These are phyloP conservation scores for Xylaria digitata DNA, from an alignment of 2,329 filamentous ascomycete species.

Conservation along the genomic window DNA sequence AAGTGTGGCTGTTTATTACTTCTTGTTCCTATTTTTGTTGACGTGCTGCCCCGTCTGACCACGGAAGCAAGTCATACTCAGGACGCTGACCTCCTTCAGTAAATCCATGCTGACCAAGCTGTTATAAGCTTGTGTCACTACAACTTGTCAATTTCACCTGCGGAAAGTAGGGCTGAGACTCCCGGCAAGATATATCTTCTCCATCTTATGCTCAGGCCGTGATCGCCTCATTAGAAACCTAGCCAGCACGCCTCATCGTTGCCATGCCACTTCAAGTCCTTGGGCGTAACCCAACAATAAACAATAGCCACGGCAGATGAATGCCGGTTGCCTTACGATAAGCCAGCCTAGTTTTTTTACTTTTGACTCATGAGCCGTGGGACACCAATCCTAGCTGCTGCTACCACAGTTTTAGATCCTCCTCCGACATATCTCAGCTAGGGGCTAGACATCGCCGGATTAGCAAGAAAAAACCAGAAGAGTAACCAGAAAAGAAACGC, in stretches of 20 bases:
- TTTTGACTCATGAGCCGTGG: conserved; percentile 32
- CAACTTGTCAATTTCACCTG: neutral
- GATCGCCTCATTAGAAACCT: neutral
- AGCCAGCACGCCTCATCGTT: conserved; percentile 5
- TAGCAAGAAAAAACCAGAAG: conserved; percentile 21
- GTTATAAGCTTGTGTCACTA: conserved; percentile 36
- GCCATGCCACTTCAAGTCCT: neutral
- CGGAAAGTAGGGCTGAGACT: conserved; percentile 13
- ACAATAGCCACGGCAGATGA: conserved; percentile 2
- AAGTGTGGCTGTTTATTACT: conserved; percentile 9
- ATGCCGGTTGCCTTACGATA: conserved; percentile 6
- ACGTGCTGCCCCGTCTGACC: conserved; percentile 12
- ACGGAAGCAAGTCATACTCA: conserved; percentile 2
- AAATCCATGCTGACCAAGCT: conserved; percentile 39
- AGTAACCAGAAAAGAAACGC: conserved; percentile 10
- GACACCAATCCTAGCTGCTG: conserved; percentile 7
- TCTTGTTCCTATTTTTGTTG: conserved; percentile 2
- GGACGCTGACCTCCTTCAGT: conserved; percentile 24
- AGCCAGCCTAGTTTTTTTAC: conserved; percentile 14
- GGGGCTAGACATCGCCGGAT: conserved; percentile 21
- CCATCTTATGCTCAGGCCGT: neutral
- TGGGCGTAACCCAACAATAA: neutral
- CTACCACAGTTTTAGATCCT: neutral
- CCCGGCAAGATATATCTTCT: neutral
- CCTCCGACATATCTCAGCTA: conserved; percentile 11